A percentile compares a stretch with the other conserved stretches of the same genome.
These are phyloP conservation scores for Mortierella hygrophila DNA, from an alignment of 192 early-diverging fungal genomes.

Conservation along the genomic window DNA sequence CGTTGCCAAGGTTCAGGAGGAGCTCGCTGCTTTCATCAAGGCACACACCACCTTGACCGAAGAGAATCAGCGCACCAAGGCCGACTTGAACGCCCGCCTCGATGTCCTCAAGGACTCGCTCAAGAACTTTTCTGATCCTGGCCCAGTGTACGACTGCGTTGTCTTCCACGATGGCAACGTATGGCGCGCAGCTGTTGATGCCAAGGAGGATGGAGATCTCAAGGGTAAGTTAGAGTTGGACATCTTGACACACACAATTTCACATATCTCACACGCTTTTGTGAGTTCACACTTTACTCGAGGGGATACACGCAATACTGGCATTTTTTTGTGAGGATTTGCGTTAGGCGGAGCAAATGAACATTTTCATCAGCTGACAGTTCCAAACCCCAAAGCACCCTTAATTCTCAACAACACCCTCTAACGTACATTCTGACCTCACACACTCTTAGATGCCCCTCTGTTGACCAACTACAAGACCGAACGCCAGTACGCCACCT, in stretches of 20 bases:
- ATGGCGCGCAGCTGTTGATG: constrained; percentile 90
- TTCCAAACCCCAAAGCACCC: background rate
- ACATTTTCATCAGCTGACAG: background rate
- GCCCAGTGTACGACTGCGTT: constrained; percentile 83
- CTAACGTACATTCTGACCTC: background rate
- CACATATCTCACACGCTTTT: background rate
- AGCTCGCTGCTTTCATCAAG: constrained; percentile 63
- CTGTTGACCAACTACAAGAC: constrained; percentile 80
- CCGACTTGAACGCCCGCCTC: constrained; percentile 74
- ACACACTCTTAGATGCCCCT: constrained; percentile 47
- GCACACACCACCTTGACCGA: constrained; percentile 55
- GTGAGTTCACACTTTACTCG: background rate
- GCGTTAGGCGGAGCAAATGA: background rate
- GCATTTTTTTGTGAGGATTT: background rate
- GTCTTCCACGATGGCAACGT: constrained; percentile 90
- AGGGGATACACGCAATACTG: background rate
- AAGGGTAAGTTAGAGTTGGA: constrained; percentile 55
- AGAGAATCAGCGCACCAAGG: constrained; percentile 56
- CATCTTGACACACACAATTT: background rate
- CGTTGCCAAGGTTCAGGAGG: constrained; percentile 58
- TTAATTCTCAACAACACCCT: background rate
- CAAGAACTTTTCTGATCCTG: constrained; percentile 81
- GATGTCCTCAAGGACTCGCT: constrained; percentile 72
- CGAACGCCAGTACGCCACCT: constrained; percentile 78
- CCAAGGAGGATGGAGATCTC: constrained; percentile 83